Evolutionary conservation across 352 stramenopile genomes (phyloP), one percentile per base, ranked within the genome.

Genomic region (Plasmopara muralis): DNA sequence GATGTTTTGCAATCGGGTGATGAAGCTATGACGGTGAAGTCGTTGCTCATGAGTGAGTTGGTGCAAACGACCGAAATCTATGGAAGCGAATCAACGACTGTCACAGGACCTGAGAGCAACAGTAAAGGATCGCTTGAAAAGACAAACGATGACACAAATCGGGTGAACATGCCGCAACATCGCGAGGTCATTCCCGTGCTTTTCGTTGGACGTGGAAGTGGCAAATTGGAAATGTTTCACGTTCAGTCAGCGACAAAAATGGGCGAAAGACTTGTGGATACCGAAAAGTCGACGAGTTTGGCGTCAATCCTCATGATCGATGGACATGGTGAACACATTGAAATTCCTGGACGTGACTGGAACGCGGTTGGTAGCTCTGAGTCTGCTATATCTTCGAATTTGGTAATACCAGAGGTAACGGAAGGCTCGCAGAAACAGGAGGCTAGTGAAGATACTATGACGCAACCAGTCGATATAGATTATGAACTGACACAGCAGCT

Each of bases 221-320:
- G 78, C 0, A 81, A 83, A 49, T 33, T 89, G 20, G 76, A 92
- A 51, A 80, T 89, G 69, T 92, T 79, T 39, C 74, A 92, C 50
- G 50, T 89, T 2, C 68, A 85, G 15, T 75, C 78, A 4, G 71
- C 73, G 7, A 77, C 58, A 43, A 89, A 89, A 47, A 83, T 89
- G 41, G 75, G 66, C 28, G 74, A 85, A 64, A 82, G 59, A 9
- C 43, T 85, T 0, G 63, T 85, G 5, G 75, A 89, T 61, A 43
- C 49, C 0, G 43, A 71, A 18, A 83, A 76, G 43, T 25, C 52
- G 0, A 60, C 56, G 9, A 55, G 66, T 20, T 53, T 89, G n/a
- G 77, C 73, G 6, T 83, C 75, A 14, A 68, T 87, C 14, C 70
- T 87, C 41, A 80, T 87, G 73, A 53, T 89, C 16, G 70, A 84